Evolutionary conservation across 306 rosid genomes (phyloP), one percentile per base, ranked within the genome.

Genomic region (Trifolium repens): DNA sequence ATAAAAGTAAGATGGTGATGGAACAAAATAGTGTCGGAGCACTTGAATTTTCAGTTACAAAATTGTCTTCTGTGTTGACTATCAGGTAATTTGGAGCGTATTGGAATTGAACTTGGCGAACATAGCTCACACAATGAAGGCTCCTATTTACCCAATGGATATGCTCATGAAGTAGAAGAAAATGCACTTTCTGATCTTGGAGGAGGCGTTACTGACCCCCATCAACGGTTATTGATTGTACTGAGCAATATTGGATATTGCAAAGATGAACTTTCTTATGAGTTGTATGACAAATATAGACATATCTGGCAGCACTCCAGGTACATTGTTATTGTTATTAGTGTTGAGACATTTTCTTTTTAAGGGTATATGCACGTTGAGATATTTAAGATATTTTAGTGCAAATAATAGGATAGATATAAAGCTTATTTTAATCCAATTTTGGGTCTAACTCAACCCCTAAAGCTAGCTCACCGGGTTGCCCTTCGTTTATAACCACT

Each of bases 231-330:
- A 78, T 84, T 96, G 78, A 78, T 90, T 67, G 93, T 92, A 73
- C 87, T 96, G 73, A 96, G 99, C 87, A 96, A 96, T 82, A 87
- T 96, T 7, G 98, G 99, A 81, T 90, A 87, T 82, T 96, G 99
- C 90, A 96, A 91, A 81, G 98, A 96, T 46, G 98, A 92, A 55
- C 99, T 96, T 80, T 89, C 97, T 53, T 71, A 82, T 72, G 96
- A 96, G 87, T 63, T 96, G 79, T 90, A 92, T 86, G 84, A 84
- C 74, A 96, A 87, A 82, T 96, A 89, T 85, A 88, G 78, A 80
- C 93, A 84, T 68, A 86, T 96, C 73, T 96, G 99, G 99, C 84
- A 80, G 76, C 91, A 85, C 69, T 85, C 97, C 63, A 90, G 98
- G 99, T 96, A 83, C 26, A 61, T 67, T 66, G 58, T 83, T 32